A percentile compares a stretch with the other conserved stretches of the same genome.
Conservation (phyloP, 805 yeast species). For the Ogataea methanolica region DNA sequence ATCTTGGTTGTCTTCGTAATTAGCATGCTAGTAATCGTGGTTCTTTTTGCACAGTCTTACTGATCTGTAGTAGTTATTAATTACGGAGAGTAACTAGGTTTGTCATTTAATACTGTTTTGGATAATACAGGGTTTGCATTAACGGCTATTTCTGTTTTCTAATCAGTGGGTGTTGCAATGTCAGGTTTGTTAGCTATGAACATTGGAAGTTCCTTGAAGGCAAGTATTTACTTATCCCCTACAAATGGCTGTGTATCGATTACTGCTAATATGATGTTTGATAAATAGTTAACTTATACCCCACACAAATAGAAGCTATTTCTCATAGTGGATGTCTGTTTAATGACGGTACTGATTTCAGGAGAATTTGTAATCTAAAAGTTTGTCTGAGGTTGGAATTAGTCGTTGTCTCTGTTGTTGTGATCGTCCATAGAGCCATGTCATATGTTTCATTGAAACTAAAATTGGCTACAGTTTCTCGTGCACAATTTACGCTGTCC, state of each 20-base stretch:
- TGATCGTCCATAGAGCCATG: conserved; percentile 37
- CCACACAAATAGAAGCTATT: conserved; percentile 30
- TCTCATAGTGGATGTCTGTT: conserved; percentile 41
- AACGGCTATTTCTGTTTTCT: conserved; percentile 59
- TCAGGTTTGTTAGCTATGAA: conserved; percentile 78
- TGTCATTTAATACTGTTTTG: conserved; percentile 69
- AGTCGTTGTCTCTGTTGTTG: conserved; percentile 35
- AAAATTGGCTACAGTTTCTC: conserved; percentile 19
- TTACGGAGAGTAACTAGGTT: conserved; percentile 84
- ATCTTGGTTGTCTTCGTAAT: conserved; percentile 62
- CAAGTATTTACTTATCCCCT: conserved; percentile 74
- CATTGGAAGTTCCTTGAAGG: conserved; percentile 67
- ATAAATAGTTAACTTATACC: conserved; percentile 43
- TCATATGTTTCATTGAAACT: conserved; percentile 29
- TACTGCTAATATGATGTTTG: conserved; percentile 57
- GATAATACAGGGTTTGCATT: conserved; percentile 77
- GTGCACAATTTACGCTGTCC: conserved; percentile 2
- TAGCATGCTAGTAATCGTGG: conserved; percentile 67
- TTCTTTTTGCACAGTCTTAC: conserved; percentile 59
- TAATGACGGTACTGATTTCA: conserved; percentile 50
- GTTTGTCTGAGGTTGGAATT: conserved; percentile 34
- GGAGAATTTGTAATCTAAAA: conserved; percentile 45
- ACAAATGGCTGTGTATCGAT: conserved; percentile 64
- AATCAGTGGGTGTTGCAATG: conserved; percentile 75
- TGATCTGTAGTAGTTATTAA: conserved; percentile 50